These are phyloP conservation scores for Mallotus nudiflorus DNA, from an alignment of 345 rosid species.

Conservation along the genomic window DNA sequence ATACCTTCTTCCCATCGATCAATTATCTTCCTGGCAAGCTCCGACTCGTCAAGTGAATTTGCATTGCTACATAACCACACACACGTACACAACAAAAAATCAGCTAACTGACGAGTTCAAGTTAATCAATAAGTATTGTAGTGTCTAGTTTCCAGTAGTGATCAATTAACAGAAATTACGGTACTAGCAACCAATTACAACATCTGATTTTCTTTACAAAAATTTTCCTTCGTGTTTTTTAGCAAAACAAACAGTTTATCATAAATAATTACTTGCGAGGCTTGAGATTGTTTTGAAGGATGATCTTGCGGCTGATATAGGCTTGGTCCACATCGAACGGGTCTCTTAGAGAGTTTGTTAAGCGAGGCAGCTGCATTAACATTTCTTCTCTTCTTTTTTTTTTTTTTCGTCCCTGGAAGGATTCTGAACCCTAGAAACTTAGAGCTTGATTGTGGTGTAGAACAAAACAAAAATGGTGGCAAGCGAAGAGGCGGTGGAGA, in stretches of 20 bases:
- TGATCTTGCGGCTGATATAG: slow-evolving; percentile 72
- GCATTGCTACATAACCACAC: slow-evolving; percentile 33
- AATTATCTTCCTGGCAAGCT: slow-evolving; percentile 75
- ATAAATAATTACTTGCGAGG: slow-evolving; percentile 47
- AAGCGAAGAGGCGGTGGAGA: neutral
- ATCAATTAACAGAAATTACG: no score
- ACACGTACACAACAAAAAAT: no score
- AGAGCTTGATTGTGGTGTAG: neutral
- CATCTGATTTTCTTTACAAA: no score
- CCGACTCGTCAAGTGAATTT: slow-evolving; percentile 64
- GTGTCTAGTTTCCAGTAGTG: no score
- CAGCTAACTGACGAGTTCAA: no score
- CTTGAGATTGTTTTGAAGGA: slow-evolving; percentile 57
- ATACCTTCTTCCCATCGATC: slow-evolving; percentile 88
- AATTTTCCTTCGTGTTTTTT: no score
- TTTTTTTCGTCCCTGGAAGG: no score
- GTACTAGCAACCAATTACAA: no score
- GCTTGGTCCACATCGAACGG: slow-evolving; percentile 88
- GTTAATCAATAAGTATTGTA: no score
- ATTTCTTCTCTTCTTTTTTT: no score
- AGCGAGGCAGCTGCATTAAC: slow-evolving; percentile 80
- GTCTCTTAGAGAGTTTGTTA: slow-evolving; percentile 76
- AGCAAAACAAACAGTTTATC: no score
- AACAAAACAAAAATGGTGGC: neutral
- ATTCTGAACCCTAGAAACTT: neutral